These are phyloP conservation scores for Quercus wislizeni DNA, from an alignment of 306 rosid species.

Conservation along the genomic window DNA sequence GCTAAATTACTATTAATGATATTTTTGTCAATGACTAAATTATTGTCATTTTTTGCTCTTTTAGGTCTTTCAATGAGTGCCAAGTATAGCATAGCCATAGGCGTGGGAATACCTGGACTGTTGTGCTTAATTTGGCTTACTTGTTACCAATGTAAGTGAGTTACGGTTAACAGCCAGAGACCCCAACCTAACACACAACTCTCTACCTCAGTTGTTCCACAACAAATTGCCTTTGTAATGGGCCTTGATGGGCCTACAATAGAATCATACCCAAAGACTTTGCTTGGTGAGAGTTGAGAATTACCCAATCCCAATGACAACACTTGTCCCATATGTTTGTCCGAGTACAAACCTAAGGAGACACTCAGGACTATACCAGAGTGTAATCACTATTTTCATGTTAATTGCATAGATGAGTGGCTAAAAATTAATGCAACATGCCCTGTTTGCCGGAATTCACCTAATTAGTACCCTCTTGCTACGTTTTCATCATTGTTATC, in stretches of 20 bases:
- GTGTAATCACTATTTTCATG: conserved; percentile 70
- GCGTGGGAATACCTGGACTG: conserved; percentile 55
- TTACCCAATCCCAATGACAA: conserved; percentile 50
- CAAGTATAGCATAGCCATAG: conserved; percentile 53
- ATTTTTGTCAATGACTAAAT: neutral
- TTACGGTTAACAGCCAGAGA: neutral
- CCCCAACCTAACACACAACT: neutral
- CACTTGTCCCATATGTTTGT: conserved; percentile 57
- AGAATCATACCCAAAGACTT: conserved; percentile 56
- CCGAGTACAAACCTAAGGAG: conserved; percentile 63
- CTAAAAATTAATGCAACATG: conserved; percentile 65
- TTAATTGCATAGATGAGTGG: conserved; percentile 65
- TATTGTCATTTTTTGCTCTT: neutral
- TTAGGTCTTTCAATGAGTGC: conserved; percentile 56
- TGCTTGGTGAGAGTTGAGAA: conserved; percentile 44
- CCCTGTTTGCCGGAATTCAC: conserved; percentile 65
- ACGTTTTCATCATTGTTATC: conserved; percentile 22
- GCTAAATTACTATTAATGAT: neutral
- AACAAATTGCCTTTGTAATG: conserved; percentile 12
- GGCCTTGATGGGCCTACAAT: conserved; percentile 74
- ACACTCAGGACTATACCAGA: conserved; percentile 56
- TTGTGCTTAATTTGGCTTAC: conserved; percentile 43
- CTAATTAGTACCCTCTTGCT: conserved; percentile 7
- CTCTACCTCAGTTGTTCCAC: conserved; percentile 10
- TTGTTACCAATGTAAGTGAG: conserved; percentile 24